Evolutionary conservation across 495 filamentous ascomycete species (phyloP).

Genomic region (Durotheca rogersii): DNA sequence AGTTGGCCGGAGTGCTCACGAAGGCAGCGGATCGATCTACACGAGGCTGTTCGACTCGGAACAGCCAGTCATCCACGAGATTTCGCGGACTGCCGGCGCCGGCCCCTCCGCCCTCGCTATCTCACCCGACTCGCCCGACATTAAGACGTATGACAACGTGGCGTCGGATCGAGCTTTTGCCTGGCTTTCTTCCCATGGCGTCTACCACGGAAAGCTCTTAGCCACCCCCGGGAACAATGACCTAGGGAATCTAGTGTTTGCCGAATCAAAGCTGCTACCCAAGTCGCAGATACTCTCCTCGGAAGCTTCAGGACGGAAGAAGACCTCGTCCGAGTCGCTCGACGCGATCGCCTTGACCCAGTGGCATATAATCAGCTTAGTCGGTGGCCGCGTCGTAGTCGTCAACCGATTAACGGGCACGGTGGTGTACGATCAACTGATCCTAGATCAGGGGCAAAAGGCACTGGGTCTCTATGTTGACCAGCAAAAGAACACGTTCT

Average conservation of each 20-base stretch:
- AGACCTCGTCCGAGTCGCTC: slow-evolving; percentile 65
- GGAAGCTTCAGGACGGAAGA: slow-evolving; percentile 63
- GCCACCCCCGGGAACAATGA: slow-evolving; percentile 50
- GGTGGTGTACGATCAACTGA: slow-evolving; percentile 79
- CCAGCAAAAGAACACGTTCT: slow-evolving; percentile 90
- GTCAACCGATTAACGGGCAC: slow-evolving; percentile 82
- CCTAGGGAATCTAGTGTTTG: slow-evolving; percentile 65
- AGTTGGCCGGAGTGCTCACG: slow-evolving; percentile 68
- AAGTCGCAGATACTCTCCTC: slow-evolving; percentile 67
- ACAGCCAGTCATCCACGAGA: slow-evolving; percentile 70
- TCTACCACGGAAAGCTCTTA: slow-evolving; percentile 80
- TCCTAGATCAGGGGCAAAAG: slow-evolving; percentile 77
- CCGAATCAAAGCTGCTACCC: slow-evolving; percentile 71
- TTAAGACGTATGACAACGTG: slow-evolving; percentile 37
- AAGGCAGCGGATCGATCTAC: slow-evolving; percentile 80
- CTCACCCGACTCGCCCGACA: slow-evolving; percentile 68
- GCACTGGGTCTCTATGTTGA: slow-evolving; percentile 82
- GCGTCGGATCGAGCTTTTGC: slow-evolving; percentile 72
- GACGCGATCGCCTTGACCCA: slow-evolving; percentile 83
- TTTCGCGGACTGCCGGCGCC: slow-evolving; percentile 52
- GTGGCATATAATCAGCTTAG: slow-evolving; percentile 86
- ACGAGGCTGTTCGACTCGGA: slow-evolving; percentile 85
- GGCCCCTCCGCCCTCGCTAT: slow-evolving; percentile 66
- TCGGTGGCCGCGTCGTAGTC: slow-evolving; percentile 77
- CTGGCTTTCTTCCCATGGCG: slow-evolving; percentile 84